A percentile compares a stretch with the other conserved stretches of the same genome.
phyloP scores from a whole-genome alignment of 192 early-diverging fungal species.

The Gryganskiella cystojenkinii region DNA sequence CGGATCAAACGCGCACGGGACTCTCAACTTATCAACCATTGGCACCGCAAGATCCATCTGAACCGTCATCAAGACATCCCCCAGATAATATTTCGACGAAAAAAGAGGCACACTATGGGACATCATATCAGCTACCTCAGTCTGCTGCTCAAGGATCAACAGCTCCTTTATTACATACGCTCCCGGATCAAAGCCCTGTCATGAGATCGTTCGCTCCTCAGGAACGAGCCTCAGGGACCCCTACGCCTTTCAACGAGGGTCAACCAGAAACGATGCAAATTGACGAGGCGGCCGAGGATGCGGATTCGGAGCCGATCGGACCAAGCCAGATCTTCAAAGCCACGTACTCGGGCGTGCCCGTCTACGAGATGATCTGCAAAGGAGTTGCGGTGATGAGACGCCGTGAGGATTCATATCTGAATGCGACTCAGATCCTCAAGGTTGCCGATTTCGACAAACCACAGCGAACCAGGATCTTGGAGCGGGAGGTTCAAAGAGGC shows the following conservation, averaged over 20 bases:
- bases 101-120: no score
- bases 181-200: no score
- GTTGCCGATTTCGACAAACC: constrained; percentile 96
- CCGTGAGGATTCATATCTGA: constrained; percentile 89
- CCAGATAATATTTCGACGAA: no score
- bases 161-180: no score
- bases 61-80: no score
- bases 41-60: not conserved
- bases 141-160: no score
- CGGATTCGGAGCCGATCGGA: not conserved
- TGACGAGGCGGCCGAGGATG: no score
- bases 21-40: not conserved
- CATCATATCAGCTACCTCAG: no score
- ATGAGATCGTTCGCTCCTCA: no score
- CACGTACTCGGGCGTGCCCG: constrained; percentile 93
- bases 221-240: no score
- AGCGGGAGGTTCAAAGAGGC: constrained; percentile 88
- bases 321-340: constrained; percentile 79
- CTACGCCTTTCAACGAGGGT: no score
- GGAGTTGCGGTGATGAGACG: constrained; percentile 84
- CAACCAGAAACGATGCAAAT: no score
- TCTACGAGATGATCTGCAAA: constrained; percentile 92
- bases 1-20: not conserved
- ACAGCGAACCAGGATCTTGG: constrained; percentile 91
- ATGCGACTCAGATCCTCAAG: constrained; percentile 98